Evolutionary conservation across 331 rosid genomes (phyloP).

Genomic region (Quercus phellos): DNA sequence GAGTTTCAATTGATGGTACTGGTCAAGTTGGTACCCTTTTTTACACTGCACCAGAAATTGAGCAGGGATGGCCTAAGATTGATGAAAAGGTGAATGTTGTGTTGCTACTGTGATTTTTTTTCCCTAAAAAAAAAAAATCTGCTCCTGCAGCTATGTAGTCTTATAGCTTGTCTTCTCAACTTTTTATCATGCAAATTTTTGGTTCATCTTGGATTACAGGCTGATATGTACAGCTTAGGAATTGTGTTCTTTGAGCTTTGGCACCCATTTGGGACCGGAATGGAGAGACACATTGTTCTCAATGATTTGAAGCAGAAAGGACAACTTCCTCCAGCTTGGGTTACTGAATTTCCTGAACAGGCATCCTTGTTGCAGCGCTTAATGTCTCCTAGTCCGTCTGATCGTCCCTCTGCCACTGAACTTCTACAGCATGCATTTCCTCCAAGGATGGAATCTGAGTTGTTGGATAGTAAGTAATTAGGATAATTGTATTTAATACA

Average conservation of each 20-base stretch:
- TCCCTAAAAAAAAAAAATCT: not conserved
- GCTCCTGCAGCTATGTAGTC: conserved; percentile 6
- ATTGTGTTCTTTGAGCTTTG: conserved; percentile 95
- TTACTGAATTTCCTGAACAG: conserved; percentile 78
- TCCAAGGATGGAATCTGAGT: conserved; percentile 85
- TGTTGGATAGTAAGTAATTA: conserved; percentile 73
- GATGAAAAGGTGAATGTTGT: conserved; percentile 70
- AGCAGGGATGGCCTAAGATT: conserved; percentile 98
- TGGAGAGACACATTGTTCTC: conserved; percentile 81
- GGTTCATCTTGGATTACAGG: conserved; percentile 55
- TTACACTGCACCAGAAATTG: conserved; percentile 99
- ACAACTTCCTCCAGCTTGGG: conserved; percentile 71
- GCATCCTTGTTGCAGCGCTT: conserved; percentile 56
- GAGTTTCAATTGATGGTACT: conserved; percentile 86
- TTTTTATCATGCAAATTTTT: conserved; percentile 19
- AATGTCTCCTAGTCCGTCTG: conserved; percentile 88
- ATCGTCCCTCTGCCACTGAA: conserved; percentile 88
- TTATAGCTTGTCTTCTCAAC: conserved; percentile 17
- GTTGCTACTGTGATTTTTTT: not conserved
- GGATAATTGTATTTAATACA: not conserved
- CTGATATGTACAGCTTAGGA: conserved; percentile 99
- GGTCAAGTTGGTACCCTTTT: conserved; percentile 97
- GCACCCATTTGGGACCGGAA: conserved; percentile 94
- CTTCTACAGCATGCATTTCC: conserved; percentile 76
- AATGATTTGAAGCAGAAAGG: conserved; percentile 78